These are phyloP conservation scores for Mycosarcoma mackinlayi DNA, from an alignment of 1,284 basidiomycete genomes.

Conservation along the genomic window DNA sequence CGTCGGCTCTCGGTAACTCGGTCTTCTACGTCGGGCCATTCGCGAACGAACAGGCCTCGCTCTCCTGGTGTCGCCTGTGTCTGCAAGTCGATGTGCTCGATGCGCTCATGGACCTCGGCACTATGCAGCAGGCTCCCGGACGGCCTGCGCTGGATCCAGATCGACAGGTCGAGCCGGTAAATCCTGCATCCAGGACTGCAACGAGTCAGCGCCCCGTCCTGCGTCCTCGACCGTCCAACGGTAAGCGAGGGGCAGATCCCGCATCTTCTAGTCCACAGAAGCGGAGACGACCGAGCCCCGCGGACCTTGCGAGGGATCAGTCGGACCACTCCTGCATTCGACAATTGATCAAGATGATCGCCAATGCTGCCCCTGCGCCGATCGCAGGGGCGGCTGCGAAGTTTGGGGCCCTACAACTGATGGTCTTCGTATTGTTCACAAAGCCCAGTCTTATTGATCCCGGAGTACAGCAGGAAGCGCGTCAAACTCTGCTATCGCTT, in stretches of 20 bases:
- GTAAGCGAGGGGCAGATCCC: conserved; percentile 10
- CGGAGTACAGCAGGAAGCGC: neutral
- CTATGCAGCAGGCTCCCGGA: neutral
- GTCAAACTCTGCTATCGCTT: conserved; percentile 4
- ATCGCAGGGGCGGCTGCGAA: conserved; percentile 1
- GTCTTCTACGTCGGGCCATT: conserved; percentile 23
- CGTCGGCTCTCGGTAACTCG: conserved; percentile 4
- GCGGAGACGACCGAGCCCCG: conserved; percentile 3
- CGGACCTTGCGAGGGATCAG: neutral
- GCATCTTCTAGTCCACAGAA: conserved; percentile 21
- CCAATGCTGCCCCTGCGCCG: neutral
- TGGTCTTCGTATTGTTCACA: conserved; percentile 18
- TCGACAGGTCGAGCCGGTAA: neutral
- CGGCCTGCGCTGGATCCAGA: neutral
- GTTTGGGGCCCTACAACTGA: conserved; percentile 26
- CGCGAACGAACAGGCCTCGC: conserved; percentile 12
- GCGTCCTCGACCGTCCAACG: conserved; percentile 10
- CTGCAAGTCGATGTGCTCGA: conserved; percentile 30
- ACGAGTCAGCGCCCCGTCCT: conserved; percentile 2
- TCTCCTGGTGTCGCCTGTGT: conserved; percentile 25
- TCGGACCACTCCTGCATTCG: neutral
- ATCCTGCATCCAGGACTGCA: conserved; percentile 1
- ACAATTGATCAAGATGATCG: conserved; percentile 13
- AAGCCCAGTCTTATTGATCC: conserved; percentile 13
- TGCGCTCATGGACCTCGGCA: conserved; percentile 3